Conservation (phyloP, 192 early-diverging fungal genomes). For the Rhizophagus sp. region DNA sequence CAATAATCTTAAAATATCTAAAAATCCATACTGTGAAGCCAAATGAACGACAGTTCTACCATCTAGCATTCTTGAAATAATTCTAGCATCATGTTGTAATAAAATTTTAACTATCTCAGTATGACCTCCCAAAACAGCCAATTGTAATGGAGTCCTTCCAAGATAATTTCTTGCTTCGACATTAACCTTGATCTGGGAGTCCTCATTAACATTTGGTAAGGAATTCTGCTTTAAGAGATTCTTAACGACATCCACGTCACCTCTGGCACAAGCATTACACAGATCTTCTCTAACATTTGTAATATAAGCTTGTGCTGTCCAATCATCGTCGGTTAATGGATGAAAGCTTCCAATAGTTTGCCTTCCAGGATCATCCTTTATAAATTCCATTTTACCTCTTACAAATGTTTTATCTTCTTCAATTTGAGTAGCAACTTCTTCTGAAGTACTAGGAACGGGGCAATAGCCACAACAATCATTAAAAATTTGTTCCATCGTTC, state of each 20-base stretch:
- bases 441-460: not conserved
- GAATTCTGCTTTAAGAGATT: not conserved
- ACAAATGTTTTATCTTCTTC: slow-evolving; percentile 1
- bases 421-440: not conserved
- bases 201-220: not conserved
- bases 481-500: slow-evolving; percentile 19
- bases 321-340: not conserved
- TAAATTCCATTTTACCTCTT: slow-evolving; percentile 7
- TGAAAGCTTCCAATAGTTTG: not conserved
- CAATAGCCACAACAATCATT: slow-evolving; percentile 15
- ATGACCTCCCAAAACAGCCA: slow-evolving; percentile 12
- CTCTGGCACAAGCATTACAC: slow-evolving; percentile 6
- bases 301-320: slow-evolving; percentile 10
- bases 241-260: not conserved
- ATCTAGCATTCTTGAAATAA: slow-evolving; percentile 1
- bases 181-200: not conserved
- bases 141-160: slow-evolving; percentile 22
- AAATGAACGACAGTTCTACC: slow-evolving; percentile 1
- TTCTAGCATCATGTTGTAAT: slow-evolving; percentile 5
- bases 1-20: slow-evolving; percentile 8
- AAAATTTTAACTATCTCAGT: not conserved
- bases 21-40: not conserved
- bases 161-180: slow-evolving; percentile 10
- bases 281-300: slow-evolving; percentile 9
- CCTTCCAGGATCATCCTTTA: not conserved